A percentile compares a stretch with the other conserved stretches of the same genome.
phyloP scores from a whole-genome alignment of 75 land plant genomes.

The Pinus taeda region DNA sequence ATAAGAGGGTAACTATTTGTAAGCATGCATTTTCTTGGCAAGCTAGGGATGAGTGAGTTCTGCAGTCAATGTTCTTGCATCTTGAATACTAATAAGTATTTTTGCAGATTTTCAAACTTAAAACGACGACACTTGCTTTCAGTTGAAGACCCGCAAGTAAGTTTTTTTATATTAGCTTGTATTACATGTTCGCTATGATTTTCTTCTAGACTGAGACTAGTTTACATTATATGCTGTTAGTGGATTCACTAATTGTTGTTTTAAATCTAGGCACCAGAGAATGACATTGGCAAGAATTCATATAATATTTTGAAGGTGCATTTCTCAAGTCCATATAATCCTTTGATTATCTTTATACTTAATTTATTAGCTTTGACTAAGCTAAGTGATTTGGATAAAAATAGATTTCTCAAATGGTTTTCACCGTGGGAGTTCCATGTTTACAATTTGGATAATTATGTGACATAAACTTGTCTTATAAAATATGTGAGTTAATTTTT shows the following conservation, averaged over 20 bases:
- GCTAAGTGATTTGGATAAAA: neutral
- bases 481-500: no score
- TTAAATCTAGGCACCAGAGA: slow-evolving; percentile 62
- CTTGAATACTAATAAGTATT: neutral
- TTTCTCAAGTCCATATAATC: neutral
- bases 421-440: no score
- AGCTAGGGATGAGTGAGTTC: neutral
- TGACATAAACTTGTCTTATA: no score
- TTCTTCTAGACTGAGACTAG: neutral
- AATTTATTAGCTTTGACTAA: neutral
- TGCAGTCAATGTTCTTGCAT: neutral
- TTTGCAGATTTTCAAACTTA: slow-evolving; percentile 48
- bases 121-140: slow-evolving; percentile 57
- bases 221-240: neutral
- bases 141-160: slow-evolving; percentile 93
- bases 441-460: neutral
- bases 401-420: no score
- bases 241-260: neutral
- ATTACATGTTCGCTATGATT: neutral
- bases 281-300: slow-evolving; percentile 95
- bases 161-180: neutral
- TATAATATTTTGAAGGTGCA: slow-evolving; percentile 78
- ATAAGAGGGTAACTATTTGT: slow-evolving; percentile 61
- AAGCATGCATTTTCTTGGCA: neutral
- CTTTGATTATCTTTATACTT: neutral